Conservation (phyloP, 257 asterid species). For the Penstemon newberryi region DNA sequence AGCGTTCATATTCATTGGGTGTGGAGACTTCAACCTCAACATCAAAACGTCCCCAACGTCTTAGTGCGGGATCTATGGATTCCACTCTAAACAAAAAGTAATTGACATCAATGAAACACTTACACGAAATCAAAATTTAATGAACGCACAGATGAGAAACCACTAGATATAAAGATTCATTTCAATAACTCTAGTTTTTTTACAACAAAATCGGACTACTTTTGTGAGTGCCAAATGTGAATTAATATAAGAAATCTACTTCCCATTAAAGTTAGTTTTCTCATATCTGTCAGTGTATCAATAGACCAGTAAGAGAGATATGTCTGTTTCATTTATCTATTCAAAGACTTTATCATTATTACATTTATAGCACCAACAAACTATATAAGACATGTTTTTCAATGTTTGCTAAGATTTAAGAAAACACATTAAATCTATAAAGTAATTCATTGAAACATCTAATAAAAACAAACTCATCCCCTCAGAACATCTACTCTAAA, state of each 20-base stretch:
- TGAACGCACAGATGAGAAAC: slow-evolving; percentile 4
- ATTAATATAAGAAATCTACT: slow-evolving; percentile 1
- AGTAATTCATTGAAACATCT: not conserved
- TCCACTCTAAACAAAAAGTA: slow-evolving; percentile 60
- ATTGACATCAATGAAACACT: slow-evolving; percentile 4
- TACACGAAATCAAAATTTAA: not conserved
- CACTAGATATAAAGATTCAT: not conserved
- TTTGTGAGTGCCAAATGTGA: not conserved
- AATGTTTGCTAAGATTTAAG: not conserved
- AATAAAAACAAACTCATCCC: not conserved
- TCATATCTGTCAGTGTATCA: not conserved
- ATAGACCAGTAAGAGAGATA: not conserved
- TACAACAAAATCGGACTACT: not conserved
- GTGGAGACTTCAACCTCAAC: slow-evolving; percentile 89
- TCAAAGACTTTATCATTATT: not conserved
- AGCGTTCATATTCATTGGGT: slow-evolving; percentile 81
- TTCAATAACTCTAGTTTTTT: not conserved
- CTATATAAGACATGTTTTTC: not conserved
- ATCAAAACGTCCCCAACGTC: slow-evolving; percentile 97
- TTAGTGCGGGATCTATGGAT: slow-evolving; percentile 86
- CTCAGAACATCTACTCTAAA: not conserved
- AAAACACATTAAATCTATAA: not conserved
- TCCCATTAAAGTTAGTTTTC: not conserved
- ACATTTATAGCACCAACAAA: not conserved
- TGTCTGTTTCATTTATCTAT: not conserved